These are phyloP conservation scores for Lepidium sativum DNA, from an alignment of 345 rosid genomes.

Conservation along the genomic window DNA sequence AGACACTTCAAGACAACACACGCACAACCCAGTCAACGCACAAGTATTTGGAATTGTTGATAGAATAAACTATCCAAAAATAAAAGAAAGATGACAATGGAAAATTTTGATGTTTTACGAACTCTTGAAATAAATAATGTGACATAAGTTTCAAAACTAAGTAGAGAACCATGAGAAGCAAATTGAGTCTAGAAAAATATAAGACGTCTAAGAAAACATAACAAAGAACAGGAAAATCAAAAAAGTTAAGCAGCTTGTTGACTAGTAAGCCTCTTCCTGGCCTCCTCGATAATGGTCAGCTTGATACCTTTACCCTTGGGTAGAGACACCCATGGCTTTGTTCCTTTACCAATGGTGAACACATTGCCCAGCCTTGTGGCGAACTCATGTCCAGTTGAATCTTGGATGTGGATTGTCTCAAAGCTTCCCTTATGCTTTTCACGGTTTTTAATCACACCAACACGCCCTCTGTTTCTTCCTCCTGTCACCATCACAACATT, in stretches of 20 bases:
- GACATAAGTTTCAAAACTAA: constrained; percentile 4
- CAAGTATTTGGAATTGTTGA: too few relatives aligned
- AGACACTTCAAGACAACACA: not conserved
- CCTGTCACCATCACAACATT: constrained; percentile 67
- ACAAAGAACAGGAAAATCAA: not conserved
- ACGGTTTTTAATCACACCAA: constrained; percentile 27
- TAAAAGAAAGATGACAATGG: not conserved
- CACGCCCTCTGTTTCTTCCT: constrained; percentile 30
- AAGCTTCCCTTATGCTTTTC: constrained; percentile 33
- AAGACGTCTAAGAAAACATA: not conserved
- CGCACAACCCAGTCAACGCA: not conserved
- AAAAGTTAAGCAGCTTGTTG: constrained; percentile 31
- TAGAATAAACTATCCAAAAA: too few relatives aligned
- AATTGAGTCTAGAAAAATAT: constrained; percentile 2
- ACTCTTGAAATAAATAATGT: constrained; percentile 5
- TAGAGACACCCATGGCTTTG: constrained; percentile 79
- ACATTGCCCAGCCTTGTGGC: constrained; percentile 79
- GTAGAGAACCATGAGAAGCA: not conserved
- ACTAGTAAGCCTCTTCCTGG: constrained; percentile 65
- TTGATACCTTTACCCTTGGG: constrained; percentile 88
- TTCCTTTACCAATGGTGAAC: constrained; percentile 70
- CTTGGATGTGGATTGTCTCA: constrained; percentile 67
- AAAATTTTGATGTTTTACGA: not conserved
- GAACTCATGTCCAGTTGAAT: constrained; percentile 66
- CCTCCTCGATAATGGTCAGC: constrained; percentile 77